Conservation (phyloP, 495 filamentous ascomycete species). For the Penicillium tannophilum region DNA sequence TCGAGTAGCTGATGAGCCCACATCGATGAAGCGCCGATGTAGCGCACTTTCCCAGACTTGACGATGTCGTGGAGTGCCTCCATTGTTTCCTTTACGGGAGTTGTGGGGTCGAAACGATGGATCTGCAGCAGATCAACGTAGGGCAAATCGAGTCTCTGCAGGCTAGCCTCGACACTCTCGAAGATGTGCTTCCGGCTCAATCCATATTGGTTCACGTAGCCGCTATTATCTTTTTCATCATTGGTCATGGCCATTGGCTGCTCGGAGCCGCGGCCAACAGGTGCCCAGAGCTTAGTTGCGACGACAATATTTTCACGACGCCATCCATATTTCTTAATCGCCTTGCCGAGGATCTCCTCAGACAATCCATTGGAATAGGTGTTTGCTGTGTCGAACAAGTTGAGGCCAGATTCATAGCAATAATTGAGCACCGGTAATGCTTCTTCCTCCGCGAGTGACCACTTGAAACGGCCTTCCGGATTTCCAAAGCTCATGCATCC, state of each 20-base stretch:
- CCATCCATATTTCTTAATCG: slow-evolving; percentile 55
- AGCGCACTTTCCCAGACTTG: slow-evolving; percentile 63
- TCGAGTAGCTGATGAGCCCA: slow-evolving; percentile 65
- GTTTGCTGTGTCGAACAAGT: slow-evolving; percentile 61
- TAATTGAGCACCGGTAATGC: slow-evolving; percentile 67
- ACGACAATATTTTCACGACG: slow-evolving; percentile 73
- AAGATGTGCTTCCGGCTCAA: slow-evolving; percentile 69
- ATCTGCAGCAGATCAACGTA: slow-evolving; percentile 79
- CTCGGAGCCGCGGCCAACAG: slow-evolving; percentile 26
- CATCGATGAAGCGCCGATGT: slow-evolving; percentile 72
- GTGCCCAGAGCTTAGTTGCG: slow-evolving; percentile 64
- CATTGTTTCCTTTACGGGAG: slow-evolving; percentile 73
- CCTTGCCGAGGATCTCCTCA: slow-evolving; percentile 38
- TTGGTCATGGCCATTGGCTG: slow-evolving; percentile 25
- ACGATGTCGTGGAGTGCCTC: slow-evolving; percentile 69
- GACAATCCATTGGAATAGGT: slow-evolving; percentile 34
- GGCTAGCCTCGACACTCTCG: slow-evolving; percentile 66
- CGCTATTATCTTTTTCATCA: slow-evolving; percentile 22
- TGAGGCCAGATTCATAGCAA: slow-evolving; percentile 69
- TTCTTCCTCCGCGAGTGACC: slow-evolving; percentile 63
- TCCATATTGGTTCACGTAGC: slow-evolving; percentile 44
- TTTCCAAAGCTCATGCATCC: slow-evolving; percentile 69
- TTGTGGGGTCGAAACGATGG: slow-evolving; percentile 57
- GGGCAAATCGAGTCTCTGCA: slow-evolving; percentile 62
- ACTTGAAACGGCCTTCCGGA: slow-evolving; percentile 51